These are phyloP conservation scores for Blastobotrys ciferrii DNA, from an alignment of 1,139 yeast species.

Conservation along the genomic window DNA sequence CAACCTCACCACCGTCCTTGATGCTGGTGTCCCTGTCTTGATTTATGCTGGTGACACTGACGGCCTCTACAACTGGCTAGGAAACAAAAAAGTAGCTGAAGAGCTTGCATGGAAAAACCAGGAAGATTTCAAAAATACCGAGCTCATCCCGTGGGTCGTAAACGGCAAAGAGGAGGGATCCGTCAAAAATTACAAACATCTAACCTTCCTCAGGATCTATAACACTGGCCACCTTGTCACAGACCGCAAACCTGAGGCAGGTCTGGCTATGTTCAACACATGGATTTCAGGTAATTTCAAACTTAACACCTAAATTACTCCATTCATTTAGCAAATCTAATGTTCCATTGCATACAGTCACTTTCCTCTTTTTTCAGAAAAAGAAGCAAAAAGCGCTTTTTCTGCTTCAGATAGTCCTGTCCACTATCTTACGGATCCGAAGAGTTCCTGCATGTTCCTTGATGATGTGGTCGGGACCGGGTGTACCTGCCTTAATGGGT, in stretches of 20 bases:
- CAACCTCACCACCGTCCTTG: slow-evolving; percentile 58
- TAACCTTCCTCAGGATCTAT: slow-evolving; percentile 71
- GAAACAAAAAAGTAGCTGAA: slow-evolving; percentile 74
- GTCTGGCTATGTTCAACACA: slow-evolving; percentile 7
- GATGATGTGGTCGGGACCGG: too few relatives aligned
- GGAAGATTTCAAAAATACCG: slow-evolving; percentile 31
- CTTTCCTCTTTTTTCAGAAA: too few relatives aligned
- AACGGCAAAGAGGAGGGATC: slow-evolving; percentile 34
- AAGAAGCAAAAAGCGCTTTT: too few relatives aligned
- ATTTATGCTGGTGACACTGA: slow-evolving; percentile 86
- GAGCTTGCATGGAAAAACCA: slow-evolving; percentile 56
- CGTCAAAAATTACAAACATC: slow-evolving; percentile 53
- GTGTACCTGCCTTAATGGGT: too few relatives aligned
- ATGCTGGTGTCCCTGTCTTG: slow-evolving; percentile 63
- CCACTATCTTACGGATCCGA: too few relatives aligned
- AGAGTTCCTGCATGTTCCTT: too few relatives aligned
- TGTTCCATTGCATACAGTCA: too few relatives aligned
- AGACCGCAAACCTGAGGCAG: slow-evolving; percentile 9
- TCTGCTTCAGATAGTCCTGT: too few relatives aligned
- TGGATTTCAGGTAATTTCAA: slow-evolving; percentile 10
- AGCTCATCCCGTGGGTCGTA: slow-evolving; percentile 37
- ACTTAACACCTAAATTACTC: neutral
- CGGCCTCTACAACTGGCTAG: slow-evolving; percentile 84
- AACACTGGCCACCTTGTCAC: slow-evolving; percentile 62
- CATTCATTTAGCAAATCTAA: neutral